Conservation (phyloP, 2,329 filamentous ascomycete genomes). For the Cladosporium cucumerinum region DNA sequence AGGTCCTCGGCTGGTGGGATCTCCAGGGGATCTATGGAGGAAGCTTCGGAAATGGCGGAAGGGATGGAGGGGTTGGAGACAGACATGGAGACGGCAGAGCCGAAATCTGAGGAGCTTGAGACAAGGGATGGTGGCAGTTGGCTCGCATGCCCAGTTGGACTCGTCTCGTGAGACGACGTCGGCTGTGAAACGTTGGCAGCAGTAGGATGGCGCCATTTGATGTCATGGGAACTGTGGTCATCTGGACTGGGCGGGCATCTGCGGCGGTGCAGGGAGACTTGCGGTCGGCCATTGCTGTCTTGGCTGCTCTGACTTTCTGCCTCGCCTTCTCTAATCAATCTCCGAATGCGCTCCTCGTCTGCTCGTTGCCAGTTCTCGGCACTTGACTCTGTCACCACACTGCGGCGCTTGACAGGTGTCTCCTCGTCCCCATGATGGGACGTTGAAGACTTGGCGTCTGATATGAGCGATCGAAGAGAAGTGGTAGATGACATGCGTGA, state of each 20-base stretch:
- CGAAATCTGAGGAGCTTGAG: conserved; percentile 49
- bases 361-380: conserved; percentile 33
- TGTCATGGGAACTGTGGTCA: conserved; percentile 33
- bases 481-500: conserved; percentile 29
- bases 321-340: conserved; percentile 34
- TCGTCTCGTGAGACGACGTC: conserved; percentile 38
- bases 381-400: conserved; percentile 29
- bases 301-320: conserved; percentile 25
- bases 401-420: conserved; percentile 16
- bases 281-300: conserved; percentile 10
- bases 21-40: conserved; percentile 39
- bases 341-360: conserved; percentile 34
- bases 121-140: conserved; percentile 32
- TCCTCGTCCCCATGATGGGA: conserved; percentile 17
- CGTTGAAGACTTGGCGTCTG: conserved; percentile 16
- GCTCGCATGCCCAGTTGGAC: conserved; percentile 35
- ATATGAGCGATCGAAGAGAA: conserved; percentile 28
- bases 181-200: conserved; percentile 24
- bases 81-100: conserved; percentile 47
- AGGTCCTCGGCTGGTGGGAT: conserved; percentile 23
- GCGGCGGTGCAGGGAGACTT: conserved; percentile 25
- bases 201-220: conserved; percentile 24
- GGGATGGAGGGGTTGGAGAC: conserved; percentile 52
- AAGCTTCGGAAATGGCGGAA: conserved; percentile 48
- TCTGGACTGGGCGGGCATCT: conserved; percentile 49